Base-by-base conservation (phyloP, 192 early-diverging fungal genomes). In the Coemansia sp. region DNA sequence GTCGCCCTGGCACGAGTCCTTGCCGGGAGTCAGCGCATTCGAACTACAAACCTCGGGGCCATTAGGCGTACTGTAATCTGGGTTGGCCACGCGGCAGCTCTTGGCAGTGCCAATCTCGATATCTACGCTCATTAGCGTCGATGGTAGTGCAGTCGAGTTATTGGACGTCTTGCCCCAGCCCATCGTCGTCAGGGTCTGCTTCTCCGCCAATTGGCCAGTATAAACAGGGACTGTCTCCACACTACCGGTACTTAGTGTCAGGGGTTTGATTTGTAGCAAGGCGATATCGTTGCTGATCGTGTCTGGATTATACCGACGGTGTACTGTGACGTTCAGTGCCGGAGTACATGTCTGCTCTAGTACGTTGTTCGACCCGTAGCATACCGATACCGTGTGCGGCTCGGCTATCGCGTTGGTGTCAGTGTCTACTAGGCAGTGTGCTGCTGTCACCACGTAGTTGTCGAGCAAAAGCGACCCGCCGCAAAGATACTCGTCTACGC, bases 1-100 rank as follows among this genome's bases (percentile, higher is more conserved):
- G 62, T 84, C 81, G 57, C 81, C 81, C 63, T 78, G 70, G 70
- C 81, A 84, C 46, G 76, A 75, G 70, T 84, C 81, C 62, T 71
- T 67, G 3, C 81, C 81, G 47, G 81, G 76, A 10, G 81, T 78
- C 57, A 75, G 63, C 10, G 75, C 62, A 38, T 84, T 84, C 11
- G 67, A 70, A 30, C 62, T 73, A 57, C 81, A 84, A 32, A 84
- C 68, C 7, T 76, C 73, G 0, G 73, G 69, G 0, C 76, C 81
- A 47, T 75, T 64, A 17, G 73, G 58, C 8, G 72, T 67, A 32
- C 49, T 44, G 58, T 75, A 84, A 9, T 26, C 19, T 1, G 76
- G 49, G 11, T 68, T 49, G 16, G 62, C 76, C 30, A 61, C 19
- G 28, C 39, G 14, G 70, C 81, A 84, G 2, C 61, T 46, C 6